Evolutionary conservation across 2,329 filamentous ascomycete species (phyloP).

Genomic region (Macrophomina pseudophaseolina): DNA sequence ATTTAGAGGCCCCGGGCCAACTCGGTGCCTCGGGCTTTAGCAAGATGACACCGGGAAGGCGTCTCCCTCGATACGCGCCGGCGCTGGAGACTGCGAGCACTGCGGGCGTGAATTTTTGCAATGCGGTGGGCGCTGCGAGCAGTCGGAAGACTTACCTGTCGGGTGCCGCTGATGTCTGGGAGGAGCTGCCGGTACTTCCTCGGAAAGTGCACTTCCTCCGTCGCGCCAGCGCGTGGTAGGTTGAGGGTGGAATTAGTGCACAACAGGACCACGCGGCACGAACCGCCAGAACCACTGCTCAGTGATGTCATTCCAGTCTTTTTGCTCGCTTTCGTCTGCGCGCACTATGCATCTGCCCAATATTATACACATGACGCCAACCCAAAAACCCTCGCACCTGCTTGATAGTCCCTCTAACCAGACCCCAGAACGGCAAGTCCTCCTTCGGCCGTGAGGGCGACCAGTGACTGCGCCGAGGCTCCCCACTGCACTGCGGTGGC

Average conservation of each 20-base stretch:
- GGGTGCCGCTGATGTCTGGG: not conserved
- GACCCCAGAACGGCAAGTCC: constrained; percentile 71
- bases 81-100: not conserved
- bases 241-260: not conserved
- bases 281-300: not conserved
- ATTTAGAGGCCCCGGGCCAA: constrained; percentile 7
- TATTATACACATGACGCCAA: constrained; percentile 27
- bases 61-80: not conserved
- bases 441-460: constrained; percentile 77
- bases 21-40: not conserved
- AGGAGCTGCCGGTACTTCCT: not conserved
- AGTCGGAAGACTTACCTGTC: not conserved
- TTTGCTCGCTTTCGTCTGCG: constrained; percentile 9
- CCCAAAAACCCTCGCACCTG: constrained; percentile 32
- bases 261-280: not conserved
- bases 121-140: constrained; percentile 10
- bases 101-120: not conserved
- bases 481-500: constrained; percentile 81
- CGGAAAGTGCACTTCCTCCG: not conserved
- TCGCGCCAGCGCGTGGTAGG: not conserved
- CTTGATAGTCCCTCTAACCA: constrained; percentile 50
- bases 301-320: constrained; percentile 19
- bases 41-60: not conserved
- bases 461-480: constrained; percentile 71
- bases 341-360: constrained; percentile 13